Base-by-base conservation (phyloP, 2,329 filamentous ascomycete genomes). In the Dactylonectria macrodidyma region DNA sequence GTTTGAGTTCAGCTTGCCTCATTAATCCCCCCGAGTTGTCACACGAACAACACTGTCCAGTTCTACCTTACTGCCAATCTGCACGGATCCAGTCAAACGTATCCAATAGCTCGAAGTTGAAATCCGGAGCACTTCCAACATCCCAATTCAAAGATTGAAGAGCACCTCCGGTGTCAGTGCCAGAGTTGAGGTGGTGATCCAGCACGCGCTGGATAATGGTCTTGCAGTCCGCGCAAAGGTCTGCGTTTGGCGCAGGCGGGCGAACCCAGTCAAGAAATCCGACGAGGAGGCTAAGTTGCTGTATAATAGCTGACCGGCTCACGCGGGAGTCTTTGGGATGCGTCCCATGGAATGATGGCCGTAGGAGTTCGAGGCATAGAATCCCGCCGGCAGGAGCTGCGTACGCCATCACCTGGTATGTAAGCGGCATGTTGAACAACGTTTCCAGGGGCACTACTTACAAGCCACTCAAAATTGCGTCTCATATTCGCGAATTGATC, bases 231-330 rank as follows among this genome's bases (percentile, higher is more conserved):
- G 74, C 77, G 70, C 85, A 87, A 4, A 88, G 76, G 12, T 83
- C 80, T 5, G 81, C 83, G 36, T 88, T 88, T 2, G 85, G 84
- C 0, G 84, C 84, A 2, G 81, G 80, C 0, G 84, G 84, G 3
- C 80, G 79, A 2, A 88, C 79, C 86, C 86, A 88, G 63, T 86
- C 84, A 4, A 88, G 78, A 57, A 87, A 88, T 0, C 84, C 85
- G 2, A 87, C 81, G 0, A 88, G 77, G 0, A 88, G 81, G 64
- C 84, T 86, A 3, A 88, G 79, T 60, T 87, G 84, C 71, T 87
- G 85, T 9, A 87, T 82, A 33, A 87, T 83, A 58, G 79, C 79
- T 0, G 84, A 86, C 2, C 84, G 80, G 22, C 78, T 76, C 2
- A 79, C 62, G 26, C 74, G 72, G 24, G 72, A 67, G 8, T 69